Evolutionary conservation across 106 monocot species (phyloP).

Genomic region (Hemerocallis citrina): DNA sequence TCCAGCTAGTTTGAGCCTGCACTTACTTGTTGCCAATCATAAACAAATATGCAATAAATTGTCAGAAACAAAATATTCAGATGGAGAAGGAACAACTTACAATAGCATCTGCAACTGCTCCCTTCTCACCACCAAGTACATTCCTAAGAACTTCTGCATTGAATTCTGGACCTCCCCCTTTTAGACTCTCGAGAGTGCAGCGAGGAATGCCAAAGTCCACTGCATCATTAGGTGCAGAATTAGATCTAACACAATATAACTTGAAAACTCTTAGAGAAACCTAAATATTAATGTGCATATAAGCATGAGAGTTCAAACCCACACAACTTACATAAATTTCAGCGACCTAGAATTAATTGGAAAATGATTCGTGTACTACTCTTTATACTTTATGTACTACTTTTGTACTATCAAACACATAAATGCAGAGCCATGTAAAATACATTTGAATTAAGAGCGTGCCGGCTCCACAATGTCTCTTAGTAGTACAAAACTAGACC

Average conservation of each 20-base stretch:
- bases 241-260: not conserved
- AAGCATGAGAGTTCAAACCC: not conserved
- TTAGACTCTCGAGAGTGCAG: slow-evolving; percentile 56
- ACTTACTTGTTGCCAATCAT: too few relatives aligned
- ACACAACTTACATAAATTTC: not conserved
- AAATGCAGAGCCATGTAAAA: too few relatives aligned
- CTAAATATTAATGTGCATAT: not conserved
- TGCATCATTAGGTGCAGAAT: slow-evolving; percentile 11
- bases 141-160: slow-evolving; percentile 73
- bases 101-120: slow-evolving; percentile 74
- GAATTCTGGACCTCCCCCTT: slow-evolving; percentile 78
- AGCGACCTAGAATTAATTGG: not conserved
- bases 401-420: too few relatives aligned
- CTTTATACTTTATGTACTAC: too few relatives aligned
- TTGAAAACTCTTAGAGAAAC: not conserved
- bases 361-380: too few relatives aligned
- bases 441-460: too few relatives aligned
- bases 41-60: too few relatives aligned
- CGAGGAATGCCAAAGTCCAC: slow-evolving; percentile 95
- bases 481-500: too few relatives aligned
- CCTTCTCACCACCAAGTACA: slow-evolving; percentile 76
- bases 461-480: too few relatives aligned
- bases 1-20: too few relatives aligned
- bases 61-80: too few relatives aligned
- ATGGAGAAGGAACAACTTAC: too few relatives aligned